Conservation (phyloP, 208 protist species). For the Leishmania aethiopica region DNA sequence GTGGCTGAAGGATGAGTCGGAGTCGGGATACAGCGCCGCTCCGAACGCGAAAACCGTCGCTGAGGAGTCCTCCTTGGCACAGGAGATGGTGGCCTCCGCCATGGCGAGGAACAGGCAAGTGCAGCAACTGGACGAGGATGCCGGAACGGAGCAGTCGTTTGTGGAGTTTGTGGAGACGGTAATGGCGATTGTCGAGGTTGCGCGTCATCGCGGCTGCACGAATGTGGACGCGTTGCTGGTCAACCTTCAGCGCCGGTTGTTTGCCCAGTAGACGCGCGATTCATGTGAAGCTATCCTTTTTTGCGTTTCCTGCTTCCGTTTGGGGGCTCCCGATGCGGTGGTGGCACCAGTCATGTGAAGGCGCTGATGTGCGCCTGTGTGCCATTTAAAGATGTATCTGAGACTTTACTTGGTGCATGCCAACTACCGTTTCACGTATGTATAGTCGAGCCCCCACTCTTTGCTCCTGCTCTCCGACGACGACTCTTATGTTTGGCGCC, state of each 20-base stretch:
- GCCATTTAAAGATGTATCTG: constrained; percentile 22
- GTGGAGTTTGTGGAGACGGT: constrained; percentile 85
- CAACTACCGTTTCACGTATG: neutral
- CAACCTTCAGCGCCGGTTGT: constrained; percentile 17
- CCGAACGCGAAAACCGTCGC: neutral
- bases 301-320: neutral
- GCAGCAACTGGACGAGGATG: constrained; percentile 27
- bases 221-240: constrained; percentile 9
- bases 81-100: constrained; percentile 18
- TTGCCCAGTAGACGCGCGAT: neutral
- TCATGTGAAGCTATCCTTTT: neutral
- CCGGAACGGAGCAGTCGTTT: constrained; percentile 52
- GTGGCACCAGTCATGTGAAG: neutral
- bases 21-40: neutral
- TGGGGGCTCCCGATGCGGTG: neutral
- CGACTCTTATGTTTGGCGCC: neutral
- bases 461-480: constrained; percentile 1
- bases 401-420: neutral
- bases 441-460: neutral
- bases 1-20: constrained; percentile 19
- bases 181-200: constrained; percentile 34
- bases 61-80: constrained; percentile 6
- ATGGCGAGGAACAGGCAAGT: constrained; percentile 16
- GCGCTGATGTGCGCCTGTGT: constrained; percentile 7
- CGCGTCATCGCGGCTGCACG: constrained; percentile 7